These are phyloP conservation scores for Coemansia sp. DNA, from an alignment of 192 early-diverging fungal species.

Conservation along the genomic window DNA sequence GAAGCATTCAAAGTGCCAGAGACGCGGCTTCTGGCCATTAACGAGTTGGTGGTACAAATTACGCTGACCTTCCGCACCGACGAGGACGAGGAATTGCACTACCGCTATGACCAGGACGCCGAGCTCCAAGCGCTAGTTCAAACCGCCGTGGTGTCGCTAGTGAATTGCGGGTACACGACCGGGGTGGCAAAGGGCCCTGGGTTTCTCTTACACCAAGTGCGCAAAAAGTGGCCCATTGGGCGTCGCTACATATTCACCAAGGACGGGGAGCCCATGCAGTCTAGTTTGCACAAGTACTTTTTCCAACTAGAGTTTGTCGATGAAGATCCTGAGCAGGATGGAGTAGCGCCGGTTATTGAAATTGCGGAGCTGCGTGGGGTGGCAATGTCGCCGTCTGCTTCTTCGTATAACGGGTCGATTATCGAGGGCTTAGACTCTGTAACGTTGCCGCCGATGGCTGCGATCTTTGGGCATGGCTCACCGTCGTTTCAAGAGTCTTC, in stretches of 20 bases:
- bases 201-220: slow-evolving; percentile 51
- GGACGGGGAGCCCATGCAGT: slow-evolving; percentile 52
- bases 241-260: slow-evolving; percentile 54
- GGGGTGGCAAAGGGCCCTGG: slow-evolving; percentile 48
- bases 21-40: slow-evolving; percentile 46
- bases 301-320: slow-evolving; percentile 54
- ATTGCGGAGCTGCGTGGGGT: slow-evolving; percentile 40
- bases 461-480: slow-evolving; percentile 18
- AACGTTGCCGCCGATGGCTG: slow-evolving; percentile 35
- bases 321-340: slow-evolving; percentile 3
- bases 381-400: slow-evolving; percentile 30
- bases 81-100: slow-evolving; percentile 50
- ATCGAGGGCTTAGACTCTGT: slow-evolving; percentile 54
- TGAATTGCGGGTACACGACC: slow-evolving; percentile 53
- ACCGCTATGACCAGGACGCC: slow-evolving; percentile 35
- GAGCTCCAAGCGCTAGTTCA: slow-evolving; percentile 45
- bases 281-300: slow-evolving; percentile 56
- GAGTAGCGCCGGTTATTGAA: slow-evolving; percentile 25
- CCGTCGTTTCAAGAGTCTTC: neutral
- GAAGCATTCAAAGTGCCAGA: slow-evolving; percentile 49
- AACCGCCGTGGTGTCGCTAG: slow-evolving; percentile 45
- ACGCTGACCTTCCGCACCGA: slow-evolving; percentile 49
- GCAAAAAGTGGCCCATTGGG: slow-evolving; percentile 56
- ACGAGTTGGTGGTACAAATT: slow-evolving; percentile 49
- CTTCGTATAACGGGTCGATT: slow-evolving; percentile 49